Evolutionary conservation across 129 eudicot genomes (phyloP).

Genomic region (Chrysanthemum makinoi): DNA sequence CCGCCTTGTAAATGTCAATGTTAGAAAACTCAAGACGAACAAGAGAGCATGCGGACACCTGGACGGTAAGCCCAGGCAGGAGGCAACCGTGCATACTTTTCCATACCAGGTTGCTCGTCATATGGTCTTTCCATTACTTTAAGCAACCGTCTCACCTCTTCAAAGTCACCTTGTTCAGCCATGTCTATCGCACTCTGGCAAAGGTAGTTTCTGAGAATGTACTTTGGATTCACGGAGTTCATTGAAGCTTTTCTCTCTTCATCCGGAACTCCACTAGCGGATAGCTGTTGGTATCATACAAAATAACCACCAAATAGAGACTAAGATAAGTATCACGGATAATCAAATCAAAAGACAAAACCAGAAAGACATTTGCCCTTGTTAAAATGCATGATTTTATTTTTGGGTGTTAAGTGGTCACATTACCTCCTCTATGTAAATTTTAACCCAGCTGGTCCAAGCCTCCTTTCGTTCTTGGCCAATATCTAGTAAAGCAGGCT

Average conservation of each 20-base stretch:
- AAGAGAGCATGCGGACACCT: slow-evolving; percentile 97
- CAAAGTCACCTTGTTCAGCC: slow-evolving; percentile 91
- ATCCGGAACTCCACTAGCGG: slow-evolving; percentile 52
- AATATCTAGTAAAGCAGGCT: slow-evolving; percentile 89
- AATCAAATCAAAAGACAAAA: no score
- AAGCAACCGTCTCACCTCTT: slow-evolving; percentile 70
- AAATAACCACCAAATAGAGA: not conserved
- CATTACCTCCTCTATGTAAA: slow-evolving; percentile 85
- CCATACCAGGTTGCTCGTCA: slow-evolving; percentile 99
- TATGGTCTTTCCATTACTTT: slow-evolving; percentile 84
- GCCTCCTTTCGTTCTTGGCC: slow-evolving; percentile 98
- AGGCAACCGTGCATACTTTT: slow-evolving; percentile 87
- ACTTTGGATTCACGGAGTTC: slow-evolving; percentile 90
- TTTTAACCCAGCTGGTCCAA: slow-evolving; percentile 87
- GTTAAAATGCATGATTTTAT: no score
- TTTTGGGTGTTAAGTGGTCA: no score
- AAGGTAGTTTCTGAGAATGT: slow-evolving; percentile 82
- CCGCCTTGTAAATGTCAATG: not conserved
- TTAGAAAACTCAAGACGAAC: slow-evolving; percentile 63
- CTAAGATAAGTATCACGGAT: not conserved
- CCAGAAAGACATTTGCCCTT: no score
- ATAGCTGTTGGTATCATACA: slow-evolving; percentile 46
- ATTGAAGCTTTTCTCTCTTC: slow-evolving; percentile 74
- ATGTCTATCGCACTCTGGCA: slow-evolving; percentile 93
- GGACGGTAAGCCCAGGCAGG: slow-evolving; percentile 99